Base-by-base conservation (phyloP, 805 yeast genomes). In the Barnettozyma sucrosica region DNA sequence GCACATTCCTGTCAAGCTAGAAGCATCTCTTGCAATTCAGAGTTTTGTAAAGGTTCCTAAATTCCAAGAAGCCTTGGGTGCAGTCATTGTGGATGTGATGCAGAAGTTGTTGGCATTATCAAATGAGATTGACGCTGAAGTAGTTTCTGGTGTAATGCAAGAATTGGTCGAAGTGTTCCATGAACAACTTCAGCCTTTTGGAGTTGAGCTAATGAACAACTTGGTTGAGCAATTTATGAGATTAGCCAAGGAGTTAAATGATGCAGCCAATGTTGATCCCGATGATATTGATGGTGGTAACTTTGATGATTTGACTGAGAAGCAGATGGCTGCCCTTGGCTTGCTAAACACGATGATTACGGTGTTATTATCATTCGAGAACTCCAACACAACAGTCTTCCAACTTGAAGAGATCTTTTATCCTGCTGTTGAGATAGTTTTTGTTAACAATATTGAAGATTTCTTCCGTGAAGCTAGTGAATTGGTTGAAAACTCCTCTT, bases 111-210 rank as follows among this genome's bases (percentile, higher is more conserved):
- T 92, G 54, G 77, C 75, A 9, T 67, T 92, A 41, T 82, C 95
- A 4, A 83, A 87, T 59, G 81, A 82, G 49, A 80, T 90, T 54
- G 99, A 92, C 58, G 81, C 85, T 49, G 99, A 93, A 61, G 78
- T 89, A 2, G 76, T 93, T 25, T 80, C 95, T 20, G 85, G 84
- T 21, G 96, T 92, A 7, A 89, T 92, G 84, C 98, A 92, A 70
- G 97, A 90, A 58, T 84, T 93, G 62, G 97, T 92, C 26, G 97
- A 90, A 61, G 80, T 78, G 49, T 93, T 85, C 66, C 76, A 95
- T 5, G 86, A 83, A 54, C 95, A 92, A 65, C 72, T 92, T 55
- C 93, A 89, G 51, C 98, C 99, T 16, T 92, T 87, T 64, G 92
- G 95, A 34, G 72, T 80, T n/a, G 83, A 84, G 49, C 66, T 85